Conservation (phyloP, 2,329 filamentous ascomycete species). For the Fonsecaea nubica region DNA sequence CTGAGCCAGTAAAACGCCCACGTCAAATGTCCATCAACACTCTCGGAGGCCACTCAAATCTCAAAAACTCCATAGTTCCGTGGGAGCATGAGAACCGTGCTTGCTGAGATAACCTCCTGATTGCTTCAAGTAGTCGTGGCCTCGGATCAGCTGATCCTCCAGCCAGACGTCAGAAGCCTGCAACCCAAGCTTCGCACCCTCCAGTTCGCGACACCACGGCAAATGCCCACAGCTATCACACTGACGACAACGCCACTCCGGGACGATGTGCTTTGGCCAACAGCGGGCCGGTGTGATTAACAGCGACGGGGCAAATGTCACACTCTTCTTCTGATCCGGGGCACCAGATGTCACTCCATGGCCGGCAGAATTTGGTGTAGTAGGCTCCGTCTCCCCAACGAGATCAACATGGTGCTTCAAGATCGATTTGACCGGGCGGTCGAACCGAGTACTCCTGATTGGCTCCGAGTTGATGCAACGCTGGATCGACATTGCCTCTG, state of each 20-base stretch:
- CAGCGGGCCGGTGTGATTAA: conserved; percentile 15
- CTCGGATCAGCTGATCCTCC: conserved; percentile 20
- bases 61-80: conserved; percentile 4
- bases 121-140: conserved; percentile 28
- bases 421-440: conserved; percentile 25
- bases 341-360: conserved; percentile 18
- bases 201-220: conserved; percentile 13
- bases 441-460: conserved; percentile 28
- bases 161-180: conserved; percentile 22
- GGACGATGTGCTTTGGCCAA: conserved; percentile 9
- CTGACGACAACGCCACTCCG: conserved; percentile 6
- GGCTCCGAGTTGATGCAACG: conserved; percentile 26
- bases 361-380: conserved; percentile 17
- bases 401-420: conserved; percentile 25
- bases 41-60: not conserved
- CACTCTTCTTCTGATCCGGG: conserved; percentile 26
- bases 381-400: conserved; percentile 18
- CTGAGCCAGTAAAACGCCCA: conserved; percentile 2
- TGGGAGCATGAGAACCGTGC: conserved; percentile 3
- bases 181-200: not conserved
- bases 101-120: conserved; percentile 23
- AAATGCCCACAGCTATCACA: conserved; percentile 13
- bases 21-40: not conserved
- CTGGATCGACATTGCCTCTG: conserved; percentile 20
- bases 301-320: conserved; percentile 14